These are phyloP conservation scores for Backusella psychrophila DNA, from an alignment of 192 early-diverging fungal genomes.

Conservation along the genomic window DNA sequence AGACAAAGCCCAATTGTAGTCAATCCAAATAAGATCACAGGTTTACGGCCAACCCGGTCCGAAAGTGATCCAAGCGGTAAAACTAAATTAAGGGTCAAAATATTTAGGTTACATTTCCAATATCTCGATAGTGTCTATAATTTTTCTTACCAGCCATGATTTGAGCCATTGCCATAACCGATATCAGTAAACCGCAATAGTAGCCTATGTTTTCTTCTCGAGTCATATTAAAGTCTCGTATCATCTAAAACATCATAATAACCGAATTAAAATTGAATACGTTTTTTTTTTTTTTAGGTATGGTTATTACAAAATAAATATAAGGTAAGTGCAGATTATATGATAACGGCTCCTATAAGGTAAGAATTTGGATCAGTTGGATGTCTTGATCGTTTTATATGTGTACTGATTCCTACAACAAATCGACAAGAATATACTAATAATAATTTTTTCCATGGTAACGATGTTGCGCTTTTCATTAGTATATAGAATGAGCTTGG, in stretches of 20 bases:
- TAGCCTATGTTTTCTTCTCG: constrained; percentile 54
- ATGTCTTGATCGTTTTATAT: not conserved
- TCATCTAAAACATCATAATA: constrained; percentile 19
- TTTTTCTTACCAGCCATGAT: constrained; percentile 38
- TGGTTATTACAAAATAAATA: constrained; percentile 8
- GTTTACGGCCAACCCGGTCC: constrained; percentile 68
- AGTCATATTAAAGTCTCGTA: constrained; percentile 63
- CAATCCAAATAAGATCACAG: constrained; percentile 67
- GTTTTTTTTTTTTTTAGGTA: not conserved
- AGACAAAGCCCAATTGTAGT: constrained; percentile 59
- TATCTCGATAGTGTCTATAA: not conserved
- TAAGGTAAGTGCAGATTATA: constrained; percentile 16
- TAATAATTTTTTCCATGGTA: not conserved
- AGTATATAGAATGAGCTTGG: not conserved
- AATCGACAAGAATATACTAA: not conserved
- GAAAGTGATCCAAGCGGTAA: constrained; percentile 62
- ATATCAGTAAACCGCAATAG: constrained; percentile 43
- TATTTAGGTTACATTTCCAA: not conserved
- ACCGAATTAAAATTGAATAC: not conserved
- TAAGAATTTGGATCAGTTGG: not conserved
- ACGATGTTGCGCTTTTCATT: not conserved
- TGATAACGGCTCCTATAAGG: constrained; percentile 11
- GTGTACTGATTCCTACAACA: not conserved
- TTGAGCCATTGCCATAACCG: constrained; percentile 51
- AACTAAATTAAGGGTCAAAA: not conserved